These are phyloP conservation scores for Lachnellula hyalina DNA, from an alignment of 2,329 filamentous ascomycete species.

Conservation along the genomic window DNA sequence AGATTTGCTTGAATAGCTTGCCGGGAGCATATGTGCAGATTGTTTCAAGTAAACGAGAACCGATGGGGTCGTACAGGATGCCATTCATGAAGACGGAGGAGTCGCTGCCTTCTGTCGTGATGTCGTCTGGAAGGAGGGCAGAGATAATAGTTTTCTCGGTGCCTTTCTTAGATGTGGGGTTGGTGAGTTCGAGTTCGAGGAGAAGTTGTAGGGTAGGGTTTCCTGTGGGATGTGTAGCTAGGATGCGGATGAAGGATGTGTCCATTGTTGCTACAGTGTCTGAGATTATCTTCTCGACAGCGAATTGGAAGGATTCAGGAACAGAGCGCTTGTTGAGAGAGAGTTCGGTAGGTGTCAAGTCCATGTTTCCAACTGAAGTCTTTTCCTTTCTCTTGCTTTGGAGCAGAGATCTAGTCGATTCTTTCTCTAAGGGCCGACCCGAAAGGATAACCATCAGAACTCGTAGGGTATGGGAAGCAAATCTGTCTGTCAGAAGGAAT, in stretches of 20 bases:
- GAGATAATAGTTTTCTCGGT: slow-evolving; percentile 62
- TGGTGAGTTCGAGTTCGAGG: slow-evolving; percentile 75
- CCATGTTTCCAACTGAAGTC: slow-evolving; percentile 55
- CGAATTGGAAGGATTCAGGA: slow-evolving; percentile 70
- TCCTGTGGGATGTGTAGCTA: slow-evolving; percentile 84
- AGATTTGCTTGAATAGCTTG: slow-evolving; percentile 85
- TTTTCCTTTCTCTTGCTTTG: slow-evolving; percentile 93
- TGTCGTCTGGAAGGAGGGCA: slow-evolving; percentile 73
- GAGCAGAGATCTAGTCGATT: slow-evolving; percentile 65
- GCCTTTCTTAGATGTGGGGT: slow-evolving; percentile 62
- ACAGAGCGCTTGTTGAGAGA: slow-evolving; percentile 51
- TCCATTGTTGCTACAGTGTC: slow-evolving; percentile 73
- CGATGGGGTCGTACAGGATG: slow-evolving; percentile 84
- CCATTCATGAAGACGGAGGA: slow-evolving; percentile 78
- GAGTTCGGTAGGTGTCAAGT: slow-evolving; percentile 44
- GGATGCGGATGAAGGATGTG: slow-evolving; percentile 70
- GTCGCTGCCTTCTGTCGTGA: slow-evolving; percentile 66
- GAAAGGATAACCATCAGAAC: slow-evolving; percentile 82
- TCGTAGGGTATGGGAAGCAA: slow-evolving; percentile 85
- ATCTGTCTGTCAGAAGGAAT: slow-evolving; percentile 78
- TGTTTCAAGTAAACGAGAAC: slow-evolving; percentile 83
- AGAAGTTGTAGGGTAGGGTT: slow-evolving; percentile 92
- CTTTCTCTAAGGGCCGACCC: slow-evolving; percentile 70
- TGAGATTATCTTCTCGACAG: slow-evolving; percentile 74
- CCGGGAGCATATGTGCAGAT: slow-evolving; percentile 76